phyloP scores from a whole-genome alignment of 805 yeast genomes.

The Lipomyces sp. region DNA sequence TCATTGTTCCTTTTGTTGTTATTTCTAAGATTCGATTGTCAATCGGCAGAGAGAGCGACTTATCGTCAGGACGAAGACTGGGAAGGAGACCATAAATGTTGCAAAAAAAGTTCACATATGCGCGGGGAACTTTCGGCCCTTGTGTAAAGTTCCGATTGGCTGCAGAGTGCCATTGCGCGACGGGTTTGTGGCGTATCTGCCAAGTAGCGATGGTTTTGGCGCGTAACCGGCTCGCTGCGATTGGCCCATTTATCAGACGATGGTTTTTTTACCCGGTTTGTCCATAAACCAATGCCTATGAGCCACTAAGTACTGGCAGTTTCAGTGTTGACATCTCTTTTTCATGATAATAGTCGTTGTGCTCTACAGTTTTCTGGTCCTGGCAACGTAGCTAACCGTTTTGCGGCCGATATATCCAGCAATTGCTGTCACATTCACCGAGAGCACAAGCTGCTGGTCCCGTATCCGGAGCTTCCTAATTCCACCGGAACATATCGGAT shows the following conservation, averaged over 20 bases:
- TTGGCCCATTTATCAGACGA: neutral
- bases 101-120: conserved; percentile 1
- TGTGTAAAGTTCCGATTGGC: conserved; percentile 22
- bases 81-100: neutral
- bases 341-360: too few species aligned
- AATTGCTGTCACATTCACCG: neutral
- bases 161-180: neutral
- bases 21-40: neutral
- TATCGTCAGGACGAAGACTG: neutral
- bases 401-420: neutral
- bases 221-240: neutral
- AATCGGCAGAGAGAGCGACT: neutral
- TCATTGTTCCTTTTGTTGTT: neutral
- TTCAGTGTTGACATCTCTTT: too few species aligned
- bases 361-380: too few species aligned
- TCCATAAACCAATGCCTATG: neutral
- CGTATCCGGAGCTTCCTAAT: neutral
- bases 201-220: neutral
- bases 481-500: neutral
- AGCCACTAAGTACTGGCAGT: too few species aligned
- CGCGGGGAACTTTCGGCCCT: conserved; percentile 14
- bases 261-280: neutral
- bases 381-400: too few species aligned
- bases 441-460: neutral
- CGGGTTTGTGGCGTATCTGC: conserved; percentile 11